A percentile compares a stretch with the other conserved stretches of the same genome.
phyloP scores from a whole-genome alignment of 192 early-diverging fungal genomes.

The Dispira simplex region DNA sequence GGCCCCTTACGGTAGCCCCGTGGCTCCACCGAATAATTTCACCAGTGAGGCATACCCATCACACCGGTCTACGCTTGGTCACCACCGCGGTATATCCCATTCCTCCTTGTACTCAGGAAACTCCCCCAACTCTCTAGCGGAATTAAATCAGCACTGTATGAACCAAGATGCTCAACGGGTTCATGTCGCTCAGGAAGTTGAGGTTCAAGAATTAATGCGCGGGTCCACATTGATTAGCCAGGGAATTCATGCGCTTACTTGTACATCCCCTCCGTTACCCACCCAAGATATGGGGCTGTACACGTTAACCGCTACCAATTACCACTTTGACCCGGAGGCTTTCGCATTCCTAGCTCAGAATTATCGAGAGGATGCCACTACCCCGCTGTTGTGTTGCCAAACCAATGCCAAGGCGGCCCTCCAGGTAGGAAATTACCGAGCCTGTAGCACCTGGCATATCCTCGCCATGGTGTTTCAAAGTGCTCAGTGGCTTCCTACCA shows the following conservation, averaged over 20 bases:
- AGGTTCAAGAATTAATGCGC: too few species aligned
- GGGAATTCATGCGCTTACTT: background rate
- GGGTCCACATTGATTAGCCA: background rate
- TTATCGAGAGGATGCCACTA: background rate
- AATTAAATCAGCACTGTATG: too few species aligned
- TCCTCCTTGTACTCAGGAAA: too few species aligned
- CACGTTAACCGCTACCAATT: slow-evolving; percentile 13
- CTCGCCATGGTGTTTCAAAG: slow-evolving; percentile 5
- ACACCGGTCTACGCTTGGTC: too few species aligned
- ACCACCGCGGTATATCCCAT: too few species aligned
- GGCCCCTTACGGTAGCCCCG: too few species aligned
- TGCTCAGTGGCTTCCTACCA: background rate
- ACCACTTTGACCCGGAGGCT: slow-evolving; percentile 22
- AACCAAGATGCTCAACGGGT: too few species aligned
- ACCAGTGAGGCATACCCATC: too few species aligned
- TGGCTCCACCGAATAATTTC: too few species aligned
- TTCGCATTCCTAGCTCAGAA: slow-evolving; percentile 13
- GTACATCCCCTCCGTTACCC: background rate
- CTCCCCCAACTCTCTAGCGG: too few species aligned
- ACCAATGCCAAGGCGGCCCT: slow-evolving; percentile 5
- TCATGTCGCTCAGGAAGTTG: too few species aligned
- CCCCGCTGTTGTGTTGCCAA: slow-evolving; percentile 5
- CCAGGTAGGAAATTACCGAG: slow-evolving; percentile 5
- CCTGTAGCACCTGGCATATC: slow-evolving; percentile 7
- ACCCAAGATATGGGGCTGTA: slow-evolving; percentile 3